Evolutionary conservation across 495 filamentous ascomycete genomes (phyloP).

Genomic region (Penicillium soppii): DNA sequence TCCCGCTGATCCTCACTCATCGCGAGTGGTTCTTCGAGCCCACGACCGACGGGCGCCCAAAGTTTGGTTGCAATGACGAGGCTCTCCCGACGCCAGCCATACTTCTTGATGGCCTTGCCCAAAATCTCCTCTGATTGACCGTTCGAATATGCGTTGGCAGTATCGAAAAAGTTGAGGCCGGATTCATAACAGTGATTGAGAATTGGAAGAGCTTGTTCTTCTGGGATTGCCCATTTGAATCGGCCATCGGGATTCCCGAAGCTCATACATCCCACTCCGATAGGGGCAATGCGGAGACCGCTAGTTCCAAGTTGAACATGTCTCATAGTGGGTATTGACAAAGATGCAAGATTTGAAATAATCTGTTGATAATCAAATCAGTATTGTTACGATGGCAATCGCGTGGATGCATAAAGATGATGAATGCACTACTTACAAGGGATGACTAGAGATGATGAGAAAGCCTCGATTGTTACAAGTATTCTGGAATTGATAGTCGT

Average conservation of each 20-base stretch:
- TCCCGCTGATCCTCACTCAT: conserved; percentile 22
- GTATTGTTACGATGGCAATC: too few relatives aligned
- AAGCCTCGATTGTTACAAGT: too few relatives aligned
- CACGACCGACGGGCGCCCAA: conserved; percentile 26
- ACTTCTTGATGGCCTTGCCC: conserved; percentile 46
- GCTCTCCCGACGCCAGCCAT: conserved; percentile 62
- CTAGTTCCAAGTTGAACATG: conserved; percentile 55
- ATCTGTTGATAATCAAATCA: too few relatives aligned
- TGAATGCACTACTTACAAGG: too few relatives aligned
- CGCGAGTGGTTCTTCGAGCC: conserved; percentile 13
- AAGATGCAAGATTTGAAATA: too few relatives aligned
- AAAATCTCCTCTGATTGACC: conserved; percentile 32
- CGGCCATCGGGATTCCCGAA: conserved; percentile 49
- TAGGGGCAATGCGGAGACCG: conserved; percentile 65
- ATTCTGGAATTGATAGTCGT: too few relatives aligned
- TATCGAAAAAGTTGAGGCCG: conserved; percentile 63
- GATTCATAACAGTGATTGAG: conserved; percentile 68
- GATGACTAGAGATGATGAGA: too few relatives aligned
- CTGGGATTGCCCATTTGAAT: conserved; percentile 61
- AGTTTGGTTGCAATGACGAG: conserved; percentile 78
- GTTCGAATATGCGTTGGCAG: conserved; percentile 49
- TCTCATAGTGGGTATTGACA: not conserved
- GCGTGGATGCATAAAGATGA: too few relatives aligned
- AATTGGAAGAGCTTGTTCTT: conserved; percentile 62
- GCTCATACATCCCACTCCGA: conserved; percentile 69